Evolutionary conservation across 768 basidiomycete genomes (phyloP).

Genomic region (Sporobolomyces roseus): DNA sequence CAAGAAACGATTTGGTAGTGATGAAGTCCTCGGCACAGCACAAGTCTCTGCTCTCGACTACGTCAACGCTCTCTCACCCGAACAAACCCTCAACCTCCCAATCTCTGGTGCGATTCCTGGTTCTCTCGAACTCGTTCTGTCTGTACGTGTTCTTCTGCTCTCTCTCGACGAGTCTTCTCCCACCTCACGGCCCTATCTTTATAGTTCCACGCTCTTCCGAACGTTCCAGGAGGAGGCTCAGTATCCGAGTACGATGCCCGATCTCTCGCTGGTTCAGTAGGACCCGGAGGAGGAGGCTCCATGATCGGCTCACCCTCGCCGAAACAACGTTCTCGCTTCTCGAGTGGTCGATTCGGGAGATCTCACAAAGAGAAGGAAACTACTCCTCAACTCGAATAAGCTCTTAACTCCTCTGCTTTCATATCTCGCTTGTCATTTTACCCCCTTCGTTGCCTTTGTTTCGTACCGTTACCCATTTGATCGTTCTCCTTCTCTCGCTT

Average conservation of each 20-base stretch:
- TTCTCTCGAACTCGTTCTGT: conserved; percentile 6
- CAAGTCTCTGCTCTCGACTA: background rate
- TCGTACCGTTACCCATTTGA: too few relatives aligned
- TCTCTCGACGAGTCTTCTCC: too few relatives aligned
- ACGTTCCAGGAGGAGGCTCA: background rate
- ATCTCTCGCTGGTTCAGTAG: conserved; percentile 24
- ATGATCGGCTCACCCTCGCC: conserved; percentile 4
- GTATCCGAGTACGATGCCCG: conserved; percentile 20
- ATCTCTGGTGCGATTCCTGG: conserved; percentile 7
- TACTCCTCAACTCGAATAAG: conserved; percentile 12
- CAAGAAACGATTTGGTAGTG: conserved; percentile 41
- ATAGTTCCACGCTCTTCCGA: background rate
- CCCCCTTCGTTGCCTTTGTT: too few relatives aligned
- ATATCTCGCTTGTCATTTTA: background rate
- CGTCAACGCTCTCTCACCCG: conserved; percentile 1
- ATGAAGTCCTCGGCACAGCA: conserved; percentile 20
- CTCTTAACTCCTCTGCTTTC: background rate
- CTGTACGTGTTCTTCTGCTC: too few relatives aligned
- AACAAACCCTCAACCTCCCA: conserved; percentile 6
- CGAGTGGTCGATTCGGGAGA: conserved; percentile 17
- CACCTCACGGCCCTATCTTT: too few relatives aligned
- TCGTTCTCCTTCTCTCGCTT: too few relatives aligned
- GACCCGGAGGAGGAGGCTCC: background rate
- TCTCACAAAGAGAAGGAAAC: conserved; percentile 9
- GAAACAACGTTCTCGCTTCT: conserved; percentile 30